Conservation (phyloP, 2,329 filamentous ascomycete species). For the Pezicula neosporulosa region DNA sequence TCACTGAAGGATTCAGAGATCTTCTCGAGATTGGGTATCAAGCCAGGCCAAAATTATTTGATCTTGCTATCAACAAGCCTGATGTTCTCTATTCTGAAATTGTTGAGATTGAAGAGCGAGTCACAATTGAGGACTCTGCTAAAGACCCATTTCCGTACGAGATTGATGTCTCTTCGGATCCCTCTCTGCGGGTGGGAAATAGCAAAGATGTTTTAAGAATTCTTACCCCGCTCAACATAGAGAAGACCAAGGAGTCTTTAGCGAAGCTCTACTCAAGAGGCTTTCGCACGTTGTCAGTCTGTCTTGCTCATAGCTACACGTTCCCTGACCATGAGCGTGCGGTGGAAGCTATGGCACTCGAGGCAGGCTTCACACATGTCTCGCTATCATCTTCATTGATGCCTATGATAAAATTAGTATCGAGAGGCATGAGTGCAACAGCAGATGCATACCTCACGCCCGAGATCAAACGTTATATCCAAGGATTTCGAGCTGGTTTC, state of each 20-base stretch:
- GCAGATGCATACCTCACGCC: slow-evolving; percentile 69
- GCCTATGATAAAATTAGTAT: slow-evolving; percentile 67
- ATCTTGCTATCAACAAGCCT: slow-evolving; percentile 63
- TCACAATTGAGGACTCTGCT: slow-evolving; percentile 53
- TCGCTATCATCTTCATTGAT: slow-evolving; percentile 61
- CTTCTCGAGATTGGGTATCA: slow-evolving; percentile 70
- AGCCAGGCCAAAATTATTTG: slow-evolving; percentile 67
- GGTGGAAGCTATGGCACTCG: slow-evolving; percentile 54
- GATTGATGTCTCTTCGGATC: slow-evolving; percentile 21
- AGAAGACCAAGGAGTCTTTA: slow-evolving; percentile 22
- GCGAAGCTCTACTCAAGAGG: background rate
- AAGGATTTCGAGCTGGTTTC: slow-evolving; percentile 57
- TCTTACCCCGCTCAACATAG: slow-evolving; percentile 53
- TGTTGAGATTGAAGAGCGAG: slow-evolving; percentile 67
- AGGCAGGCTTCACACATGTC: slow-evolving; percentile 63
- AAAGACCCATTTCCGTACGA: background rate
- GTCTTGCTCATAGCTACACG: background rate
- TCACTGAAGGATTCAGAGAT: slow-evolving; percentile 70
- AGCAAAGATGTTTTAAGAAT: slow-evolving; percentile 64
- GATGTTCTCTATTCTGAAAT: slow-evolving; percentile 65
- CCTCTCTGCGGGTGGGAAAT: slow-evolving; percentile 53
- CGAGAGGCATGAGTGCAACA: slow-evolving; percentile 60
- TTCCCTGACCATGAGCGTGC: slow-evolving; percentile 61
- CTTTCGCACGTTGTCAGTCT: background rate
- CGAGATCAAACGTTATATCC: slow-evolving; percentile 63